Percentiles rank a stretch among this genome's conserved stretches.
Conservation (phyloP, 805 yeast species). For the Candida fluviatilis region DNA sequence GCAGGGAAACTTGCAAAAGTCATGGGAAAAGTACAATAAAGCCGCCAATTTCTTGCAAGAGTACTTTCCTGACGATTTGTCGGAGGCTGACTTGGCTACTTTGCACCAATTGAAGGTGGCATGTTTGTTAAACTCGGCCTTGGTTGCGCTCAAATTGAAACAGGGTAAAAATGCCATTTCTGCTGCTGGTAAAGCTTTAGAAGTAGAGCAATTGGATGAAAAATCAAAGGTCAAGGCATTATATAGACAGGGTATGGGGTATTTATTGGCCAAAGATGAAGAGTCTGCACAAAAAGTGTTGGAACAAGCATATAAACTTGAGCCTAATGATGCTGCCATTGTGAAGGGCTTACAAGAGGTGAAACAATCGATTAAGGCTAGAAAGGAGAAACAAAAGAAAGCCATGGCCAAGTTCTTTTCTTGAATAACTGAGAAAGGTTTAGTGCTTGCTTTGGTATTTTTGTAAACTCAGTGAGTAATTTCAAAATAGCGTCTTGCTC, state of each 20-base stretch:
- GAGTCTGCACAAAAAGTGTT: slow-evolving; percentile 67
- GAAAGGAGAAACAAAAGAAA: slow-evolving; percentile 65
- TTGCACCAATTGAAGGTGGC: slow-evolving; percentile 57
- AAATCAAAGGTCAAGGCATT: slow-evolving; percentile 78
- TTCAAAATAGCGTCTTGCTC: too few species aligned
- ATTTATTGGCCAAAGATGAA: slow-evolving; percentile 57
- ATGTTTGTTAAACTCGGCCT: slow-evolving; percentile 66
- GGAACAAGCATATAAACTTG: slow-evolving; percentile 56
- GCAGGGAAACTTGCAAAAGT: slow-evolving; percentile 49
- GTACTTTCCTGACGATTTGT: slow-evolving; percentile 67
- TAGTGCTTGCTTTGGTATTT: too few species aligned
- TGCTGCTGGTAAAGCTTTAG: slow-evolving; percentile 65
- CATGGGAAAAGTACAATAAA: slow-evolving; percentile 69
- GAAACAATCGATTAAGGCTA: slow-evolving; percentile 45
- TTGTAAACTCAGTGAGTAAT: too few species aligned
- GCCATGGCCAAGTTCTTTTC: slow-evolving; percentile 69
- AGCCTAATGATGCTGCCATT: slow-evolving; percentile 74
- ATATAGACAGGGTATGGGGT: slow-evolving; percentile 81
- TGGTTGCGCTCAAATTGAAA: slow-evolving; percentile 64
- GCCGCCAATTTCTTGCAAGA: slow-evolving; percentile 66
- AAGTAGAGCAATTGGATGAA: slow-evolving; percentile 53
- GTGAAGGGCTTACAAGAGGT: slow-evolving; percentile 59
- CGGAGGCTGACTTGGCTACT: slow-evolving; percentile 48
- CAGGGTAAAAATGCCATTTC: slow-evolving; percentile 50
- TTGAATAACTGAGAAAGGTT: slow-evolving; percentile 4